A percentile compares a stretch with the other conserved stretches of the same genome.
These are phyloP conservation scores for Wickerhamiella shivajii DNA, from an alignment of 805 yeast genomes.

Conservation along the genomic window DNA sequence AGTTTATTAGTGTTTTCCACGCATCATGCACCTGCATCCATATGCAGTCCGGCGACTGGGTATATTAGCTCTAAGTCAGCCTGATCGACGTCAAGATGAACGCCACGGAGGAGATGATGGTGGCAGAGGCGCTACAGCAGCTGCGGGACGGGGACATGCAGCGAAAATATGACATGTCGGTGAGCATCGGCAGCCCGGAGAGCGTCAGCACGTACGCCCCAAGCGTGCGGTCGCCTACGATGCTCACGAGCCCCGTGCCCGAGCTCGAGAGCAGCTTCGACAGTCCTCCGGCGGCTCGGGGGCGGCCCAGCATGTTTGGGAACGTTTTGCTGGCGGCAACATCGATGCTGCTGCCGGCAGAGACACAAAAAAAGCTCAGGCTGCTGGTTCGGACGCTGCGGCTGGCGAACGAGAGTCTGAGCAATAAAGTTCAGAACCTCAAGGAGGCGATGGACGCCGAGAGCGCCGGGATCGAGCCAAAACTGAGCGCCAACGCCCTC, in stretches of 20 bases:
- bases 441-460: constrained; percentile 17
- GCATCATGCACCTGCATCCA: too few species aligned
- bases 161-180: too few species aligned
- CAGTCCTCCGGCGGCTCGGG: neutral
- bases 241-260: neutral
- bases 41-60: too few species aligned
- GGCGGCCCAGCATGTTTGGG: constrained; percentile 5
- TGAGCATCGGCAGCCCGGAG: too few species aligned
- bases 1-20: too few species aligned
- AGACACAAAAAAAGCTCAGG: constrained; percentile 14
- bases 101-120: constrained; percentile 19
- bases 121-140: constrained; percentile 18
- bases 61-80: too few species aligned
- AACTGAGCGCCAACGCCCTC: constrained; percentile 27
- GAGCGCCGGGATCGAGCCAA: constrained; percentile 16
- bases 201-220: too few species aligned
- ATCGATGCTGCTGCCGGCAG: constrained; percentile 29
- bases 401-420: constrained; percentile 17
- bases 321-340: constrained; percentile 23
- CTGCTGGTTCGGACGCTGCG: constrained; percentile 14
- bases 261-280: neutral
- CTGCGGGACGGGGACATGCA: constrained; percentile 8
- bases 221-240: neutral
- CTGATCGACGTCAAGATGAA: too few species aligned
- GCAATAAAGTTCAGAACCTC: constrained; percentile 15